Evolutionary conservation across 1,284 basidiomycete genomes (phyloP), one percentile per base, ranked within the genome.

Genomic region (Athelia psychrophila): DNA sequence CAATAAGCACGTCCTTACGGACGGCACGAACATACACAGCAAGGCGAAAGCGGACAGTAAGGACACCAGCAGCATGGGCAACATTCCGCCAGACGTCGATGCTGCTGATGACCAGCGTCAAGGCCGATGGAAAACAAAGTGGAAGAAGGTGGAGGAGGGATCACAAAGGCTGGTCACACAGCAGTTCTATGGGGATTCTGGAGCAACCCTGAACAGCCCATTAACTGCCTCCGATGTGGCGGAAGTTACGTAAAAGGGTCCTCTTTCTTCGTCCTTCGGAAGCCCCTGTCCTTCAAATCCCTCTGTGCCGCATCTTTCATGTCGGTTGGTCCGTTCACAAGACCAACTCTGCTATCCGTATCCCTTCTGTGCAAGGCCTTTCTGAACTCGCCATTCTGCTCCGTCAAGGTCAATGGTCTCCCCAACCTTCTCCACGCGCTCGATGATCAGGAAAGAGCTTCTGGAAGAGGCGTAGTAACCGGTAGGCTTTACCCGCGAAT

Each of bases 341-440:
- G 73, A 22, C 71, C 75, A 47, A 84, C 82, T n/a, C 73, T 87
- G 47, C 70, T 78, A 46, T 64, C 78, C 27, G 75, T 91, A 45
- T 90, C 86, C 25, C 78, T 93, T 38, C 74, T 79, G 24, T 91
- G 83, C 74, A 94, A 93, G 65, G 77, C 86, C 5, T 86, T 91
- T 60, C 76, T 93, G 47, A 80, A 81, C 49, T 73, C 81, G 10
- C 85, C 81, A 2, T 76, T 86, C 45, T 86, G 81, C 60, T 81
- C 80, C 15, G 77, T 91, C 54, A 72, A 81, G 16, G 83, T 95
- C 50, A 76, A 77, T 46, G 89, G 93, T 16, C 67, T 93, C 23
- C 75, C 83, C 4, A 70, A 80, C 51, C 73, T 97, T 53, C 59
- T 83, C 40, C 63, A 79, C 46, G 86, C 88, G 18, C 72, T 97